Percentiles rank a stretch among this genome's conserved stretches.
phyloP scores from a whole-genome alignment of 352 stramenopile species.

The Phytophthora europaea region DNA sequence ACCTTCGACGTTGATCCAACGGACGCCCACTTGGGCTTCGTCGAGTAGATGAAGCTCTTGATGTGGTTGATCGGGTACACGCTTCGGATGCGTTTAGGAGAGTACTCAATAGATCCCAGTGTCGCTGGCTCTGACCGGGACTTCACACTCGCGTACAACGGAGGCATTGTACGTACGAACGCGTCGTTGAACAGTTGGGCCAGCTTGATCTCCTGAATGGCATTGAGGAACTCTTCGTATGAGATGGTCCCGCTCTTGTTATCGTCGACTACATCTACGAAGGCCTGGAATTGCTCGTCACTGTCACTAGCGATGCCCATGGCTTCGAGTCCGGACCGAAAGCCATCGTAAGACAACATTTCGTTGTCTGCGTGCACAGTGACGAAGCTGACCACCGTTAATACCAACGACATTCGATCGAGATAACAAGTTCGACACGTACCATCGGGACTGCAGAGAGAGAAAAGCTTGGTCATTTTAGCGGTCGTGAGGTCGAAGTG shows the following conservation, averaged over 20 bases:
- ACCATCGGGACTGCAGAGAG: constrained; percentile 59
- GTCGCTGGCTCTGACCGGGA: constrained; percentile 11
- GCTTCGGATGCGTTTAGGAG: constrained; percentile 66
- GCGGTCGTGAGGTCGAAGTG: constrained; percentile 18
- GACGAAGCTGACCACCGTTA: not conserved
- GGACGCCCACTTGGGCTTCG: constrained; percentile 42
- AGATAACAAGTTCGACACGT: not conserved
- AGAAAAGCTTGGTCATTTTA: constrained; percentile 50
- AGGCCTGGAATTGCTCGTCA: constrained; percentile 61
- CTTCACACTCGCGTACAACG: constrained; percentile 6
- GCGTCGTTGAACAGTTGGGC: constrained; percentile 76
- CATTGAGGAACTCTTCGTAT: constrained; percentile 79
- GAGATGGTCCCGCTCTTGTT: constrained; percentile 78
- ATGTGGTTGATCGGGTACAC: constrained; percentile 66
- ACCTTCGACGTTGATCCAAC: constrained; percentile 74
- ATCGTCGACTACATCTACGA: constrained; percentile 78
- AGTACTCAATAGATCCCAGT: constrained; percentile 76
- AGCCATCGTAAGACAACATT: constrained; percentile 69
- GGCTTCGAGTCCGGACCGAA: constrained; percentile 62
- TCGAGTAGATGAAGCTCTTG: constrained; percentile 84
- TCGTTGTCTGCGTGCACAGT: constrained; percentile 32
- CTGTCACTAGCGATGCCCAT: constrained; percentile 71
- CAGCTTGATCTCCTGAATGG: constrained; percentile 87
- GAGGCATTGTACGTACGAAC: constrained; percentile 49
- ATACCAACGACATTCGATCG: not conserved